These are phyloP conservation scores for Barnettozyma wickerhamii DNA, from an alignment of 805 yeast species.

Conservation along the genomic window DNA sequence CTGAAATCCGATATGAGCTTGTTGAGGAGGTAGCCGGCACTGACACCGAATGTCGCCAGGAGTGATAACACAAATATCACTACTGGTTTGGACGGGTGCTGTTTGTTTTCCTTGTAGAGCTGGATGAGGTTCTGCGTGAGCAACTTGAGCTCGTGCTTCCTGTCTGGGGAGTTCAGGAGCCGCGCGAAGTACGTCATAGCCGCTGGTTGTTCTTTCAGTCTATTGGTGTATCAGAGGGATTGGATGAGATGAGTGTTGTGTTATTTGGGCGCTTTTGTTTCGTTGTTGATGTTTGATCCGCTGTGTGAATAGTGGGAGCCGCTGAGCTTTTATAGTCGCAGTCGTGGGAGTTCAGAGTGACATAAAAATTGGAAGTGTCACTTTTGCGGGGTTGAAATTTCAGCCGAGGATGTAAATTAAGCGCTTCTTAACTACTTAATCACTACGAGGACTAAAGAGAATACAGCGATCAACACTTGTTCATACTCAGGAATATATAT, in stretches of 20 bases:
- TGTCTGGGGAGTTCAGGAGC: slow-evolving; percentile 15
- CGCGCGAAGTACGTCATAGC: slow-evolving; percentile 12
- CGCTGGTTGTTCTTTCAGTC: not conserved
- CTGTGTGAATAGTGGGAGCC: not conserved
- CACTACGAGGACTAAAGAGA: too few species aligned
- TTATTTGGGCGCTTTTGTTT: too few species aligned
- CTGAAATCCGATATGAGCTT: slow-evolving; percentile 24
- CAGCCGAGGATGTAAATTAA: too few species aligned
- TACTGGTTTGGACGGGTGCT: slow-evolving; percentile 26
- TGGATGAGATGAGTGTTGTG: too few species aligned
- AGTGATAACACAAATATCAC: slow-evolving; percentile 24
- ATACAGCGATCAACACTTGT: too few species aligned
- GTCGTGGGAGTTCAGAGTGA: not conserved
- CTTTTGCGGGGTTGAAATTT: not conserved
- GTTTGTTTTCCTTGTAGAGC: slow-evolving; percentile 23
- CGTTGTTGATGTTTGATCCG: not conserved
- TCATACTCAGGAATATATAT: too few species aligned
- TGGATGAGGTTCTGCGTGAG: slow-evolving; percentile 20
- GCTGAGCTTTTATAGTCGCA: not conserved
- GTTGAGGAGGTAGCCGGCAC: slow-evolving; percentile 19
- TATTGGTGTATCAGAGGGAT: too few species aligned
- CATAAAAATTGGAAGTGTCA: not conserved
- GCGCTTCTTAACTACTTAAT: too few species aligned
- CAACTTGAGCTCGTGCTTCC: slow-evolving; percentile 21
- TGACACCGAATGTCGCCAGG: slow-evolving; percentile 21